Evolutionary conservation across 495 filamentous ascomycete species (phyloP).

Genomic region (Talaromyces ruber): DNA sequence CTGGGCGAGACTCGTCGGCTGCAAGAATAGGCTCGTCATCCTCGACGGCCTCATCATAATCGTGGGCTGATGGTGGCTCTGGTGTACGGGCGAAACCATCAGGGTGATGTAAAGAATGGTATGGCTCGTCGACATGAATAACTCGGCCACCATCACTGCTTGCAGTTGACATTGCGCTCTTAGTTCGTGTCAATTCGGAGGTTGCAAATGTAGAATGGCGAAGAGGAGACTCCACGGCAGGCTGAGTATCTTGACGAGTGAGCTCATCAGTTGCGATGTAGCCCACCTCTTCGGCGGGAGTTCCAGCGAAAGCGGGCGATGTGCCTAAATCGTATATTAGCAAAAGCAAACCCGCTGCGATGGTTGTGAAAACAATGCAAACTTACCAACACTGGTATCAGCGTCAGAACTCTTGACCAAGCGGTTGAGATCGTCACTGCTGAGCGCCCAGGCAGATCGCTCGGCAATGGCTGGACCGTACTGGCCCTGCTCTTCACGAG

Average conservation of each 20-base stretch:
- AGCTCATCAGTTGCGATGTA: conserved; percentile 77
- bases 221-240: conserved; percentile 49
- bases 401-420: conserved; percentile 67
- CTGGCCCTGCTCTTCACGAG: conserved; percentile 63
- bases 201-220: conserved; percentile 44
- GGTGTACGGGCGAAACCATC: conserved; percentile 44
- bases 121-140: conserved; percentile 73
- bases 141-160: conserved; percentile 46
- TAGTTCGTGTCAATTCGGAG: conserved; percentile 15
- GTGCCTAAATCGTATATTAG: conserved; percentile 28
- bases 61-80: conserved; percentile 21
- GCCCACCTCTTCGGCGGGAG: conserved; percentile 72
- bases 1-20: conserved; percentile 82
- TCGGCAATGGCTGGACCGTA: conserved; percentile 57
- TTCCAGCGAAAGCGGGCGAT: conserved; percentile 43
- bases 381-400: conserved; percentile 57
- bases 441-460: conserved; percentile 76
- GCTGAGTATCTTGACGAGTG: conserved; percentile 33
- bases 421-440: conserved; percentile 85
- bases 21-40: conserved; percentile 76
- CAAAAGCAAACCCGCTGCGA: not conserved
- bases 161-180: conserved; percentile 28
- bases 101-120: conserved; percentile 51
- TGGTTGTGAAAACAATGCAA: not conserved
- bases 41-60: conserved; percentile 30